phyloP scores from a whole-genome alignment of 768 basidiomycete genomes.

The Agaricus sinodeliciosus region DNA sequence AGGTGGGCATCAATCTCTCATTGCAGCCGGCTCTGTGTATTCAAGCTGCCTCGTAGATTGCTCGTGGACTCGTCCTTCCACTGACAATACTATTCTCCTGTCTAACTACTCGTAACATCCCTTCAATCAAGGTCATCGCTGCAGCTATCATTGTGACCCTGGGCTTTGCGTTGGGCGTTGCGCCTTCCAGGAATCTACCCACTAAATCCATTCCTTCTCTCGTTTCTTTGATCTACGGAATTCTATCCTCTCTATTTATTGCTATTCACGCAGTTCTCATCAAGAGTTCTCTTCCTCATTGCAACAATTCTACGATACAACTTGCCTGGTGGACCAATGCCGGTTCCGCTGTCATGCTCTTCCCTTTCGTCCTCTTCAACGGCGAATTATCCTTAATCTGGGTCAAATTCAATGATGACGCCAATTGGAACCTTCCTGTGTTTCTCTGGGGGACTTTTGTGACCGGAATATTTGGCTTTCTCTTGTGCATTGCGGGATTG shows the following conservation, averaged over 20 bases:
- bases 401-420: conserved; percentile 27
- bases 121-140: conserved; percentile 45
- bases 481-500: conserved; percentile 73
- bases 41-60: conserved; percentile 46
- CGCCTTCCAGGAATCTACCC: conserved; percentile 45
- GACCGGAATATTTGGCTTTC: conserved; percentile 75
- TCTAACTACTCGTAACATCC: conserved; percentile 44
- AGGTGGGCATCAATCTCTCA: conserved; percentile 32
- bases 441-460: conserved; percentile 62
- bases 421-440: conserved; percentile 40
- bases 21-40: background rate
- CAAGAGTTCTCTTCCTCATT: conserved; percentile 61
- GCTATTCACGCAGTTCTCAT: conserved; percentile 72
- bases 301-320: conserved; percentile 66
- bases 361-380: conserved; percentile 53
- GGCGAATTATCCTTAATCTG: conserved; percentile 44
- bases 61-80: conserved; percentile 77
- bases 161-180: conserved; percentile 74
- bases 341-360: conserved; percentile 57
- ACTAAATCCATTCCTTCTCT: conserved; percentile 37
- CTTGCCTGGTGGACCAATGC: conserved; percentile 77
- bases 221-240: conserved; percentile 60
- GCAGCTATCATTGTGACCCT: conserved; percentile 61
- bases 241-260: conserved; percentile 69
- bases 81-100: conserved; percentile 74